phyloP scores from a whole-genome alignment of 495 filamentous ascomycete genomes.

The Thermochaetoides thermophila region DNA sequence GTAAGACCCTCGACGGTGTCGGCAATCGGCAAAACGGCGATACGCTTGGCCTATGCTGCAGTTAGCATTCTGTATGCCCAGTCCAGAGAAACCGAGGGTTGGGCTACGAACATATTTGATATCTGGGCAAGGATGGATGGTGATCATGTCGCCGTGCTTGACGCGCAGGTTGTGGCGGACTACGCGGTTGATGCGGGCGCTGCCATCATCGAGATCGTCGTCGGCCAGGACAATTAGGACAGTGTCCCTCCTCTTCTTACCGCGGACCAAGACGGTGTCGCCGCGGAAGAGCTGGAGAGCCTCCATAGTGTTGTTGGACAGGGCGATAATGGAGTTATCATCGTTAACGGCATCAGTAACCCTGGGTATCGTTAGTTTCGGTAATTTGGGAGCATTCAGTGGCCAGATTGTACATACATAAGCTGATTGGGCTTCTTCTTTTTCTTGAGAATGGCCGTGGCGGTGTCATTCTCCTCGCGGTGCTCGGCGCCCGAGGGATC shows the following conservation, averaged over 20 bases:
- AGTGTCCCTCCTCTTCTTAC: constrained; percentile 99
- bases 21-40: constrained; percentile 94
- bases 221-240: constrained; percentile 94
- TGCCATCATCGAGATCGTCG: constrained; percentile 95
- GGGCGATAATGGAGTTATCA: constrained; percentile 97
- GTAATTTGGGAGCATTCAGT: too few species aligned
- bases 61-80: constrained; percentile 2
- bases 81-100: background rate
- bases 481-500: constrained; percentile 79
- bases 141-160: constrained; percentile 94
- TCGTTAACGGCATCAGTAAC: constrained; percentile 97
- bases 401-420: constrained; percentile 45
- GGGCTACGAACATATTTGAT: constrained; percentile 93
- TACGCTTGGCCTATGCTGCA: constrained; percentile 72
- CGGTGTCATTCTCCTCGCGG: constrained; percentile 77
- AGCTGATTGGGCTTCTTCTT: constrained; percentile 99
- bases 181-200: constrained; percentile 90
- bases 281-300: constrained; percentile 93
- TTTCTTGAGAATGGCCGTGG: constrained; percentile 98
- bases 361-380: constrained; percentile 39
- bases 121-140: constrained; percentile 97
- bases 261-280: constrained; percentile 93
- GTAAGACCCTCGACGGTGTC: constrained; percentile 96
- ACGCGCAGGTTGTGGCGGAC: constrained; percentile 96
- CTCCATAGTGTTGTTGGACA: constrained; percentile 99